These are phyloP conservation scores for Pythium guiyangense DNA, from an alignment of 352 stramenopile genomes.

Conservation along the genomic window DNA sequence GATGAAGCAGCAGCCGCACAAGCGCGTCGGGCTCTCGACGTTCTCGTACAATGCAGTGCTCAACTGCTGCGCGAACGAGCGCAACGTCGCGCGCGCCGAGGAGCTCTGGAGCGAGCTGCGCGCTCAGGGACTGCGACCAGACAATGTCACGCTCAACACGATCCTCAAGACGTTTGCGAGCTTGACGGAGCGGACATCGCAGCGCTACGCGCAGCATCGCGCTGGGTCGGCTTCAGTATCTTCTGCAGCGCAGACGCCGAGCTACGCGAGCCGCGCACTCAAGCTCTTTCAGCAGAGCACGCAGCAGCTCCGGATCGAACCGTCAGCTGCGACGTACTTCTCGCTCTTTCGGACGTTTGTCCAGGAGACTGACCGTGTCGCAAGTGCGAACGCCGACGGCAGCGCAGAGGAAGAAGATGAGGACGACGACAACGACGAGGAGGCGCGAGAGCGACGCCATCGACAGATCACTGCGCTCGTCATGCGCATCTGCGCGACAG, in stretches of 20 bases:
- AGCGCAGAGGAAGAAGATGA: constrained; percentile 15
- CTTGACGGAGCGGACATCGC: background rate
- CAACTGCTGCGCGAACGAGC: constrained; percentile 33
- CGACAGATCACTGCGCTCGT: constrained; percentile 25
- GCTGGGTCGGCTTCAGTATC: background rate
- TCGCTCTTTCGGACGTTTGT: constrained; percentile 50
- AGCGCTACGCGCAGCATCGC: background rate
- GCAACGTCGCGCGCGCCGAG: constrained; percentile 26
- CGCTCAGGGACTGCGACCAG: constrained; percentile 16
- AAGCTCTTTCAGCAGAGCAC: constrained; percentile 14
- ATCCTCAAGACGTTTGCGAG: constrained; percentile 36
- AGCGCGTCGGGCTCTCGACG: background rate
- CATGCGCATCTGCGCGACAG: constrained; percentile 37
- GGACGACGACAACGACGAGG: too few species aligned
- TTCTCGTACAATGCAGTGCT: constrained; percentile 40
- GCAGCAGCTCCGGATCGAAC: constrained; percentile 13
- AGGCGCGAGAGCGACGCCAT: constrained; percentile 16
- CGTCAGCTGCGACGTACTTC: constrained; percentile 35
- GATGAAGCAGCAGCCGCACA: constrained; percentile 25
- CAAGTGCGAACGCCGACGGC: background rate
- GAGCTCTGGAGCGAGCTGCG: constrained; percentile 34
- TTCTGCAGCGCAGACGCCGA: background rate
- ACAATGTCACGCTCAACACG: constrained; percentile 50
- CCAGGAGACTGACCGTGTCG: constrained; percentile 25
- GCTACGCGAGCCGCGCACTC: constrained; percentile 25